A percentile compares a stretch with the other conserved stretches of the same genome.
phyloP scores from a whole-genome alignment of 2,329 filamentous ascomycete genomes.

The Bipolaris oryzae region DNA sequence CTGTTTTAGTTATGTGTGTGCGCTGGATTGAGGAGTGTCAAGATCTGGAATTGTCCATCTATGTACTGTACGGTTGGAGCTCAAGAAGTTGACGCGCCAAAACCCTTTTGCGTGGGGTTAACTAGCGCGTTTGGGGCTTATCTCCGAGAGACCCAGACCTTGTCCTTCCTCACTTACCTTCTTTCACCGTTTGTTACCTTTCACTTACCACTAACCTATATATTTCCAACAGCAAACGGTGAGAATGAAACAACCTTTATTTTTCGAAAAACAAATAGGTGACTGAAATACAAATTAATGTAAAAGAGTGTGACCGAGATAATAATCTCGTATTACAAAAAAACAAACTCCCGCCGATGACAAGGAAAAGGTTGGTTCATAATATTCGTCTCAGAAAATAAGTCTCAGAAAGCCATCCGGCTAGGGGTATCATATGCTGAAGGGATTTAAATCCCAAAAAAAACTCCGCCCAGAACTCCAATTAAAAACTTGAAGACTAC shows the following conservation, averaged over 20 bases:
- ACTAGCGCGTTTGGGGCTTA: slow-evolving; percentile 26
- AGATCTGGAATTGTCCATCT: too few species aligned
- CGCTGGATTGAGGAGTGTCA: neutral
- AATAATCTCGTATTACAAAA: neutral
- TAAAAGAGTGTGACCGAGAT: too few species aligned
- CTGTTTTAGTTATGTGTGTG: too few species aligned
- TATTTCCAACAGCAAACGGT: too few species aligned
- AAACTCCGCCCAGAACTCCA: neutral
- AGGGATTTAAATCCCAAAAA: neutral
- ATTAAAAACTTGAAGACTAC: neutral
- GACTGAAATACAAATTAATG: too few species aligned
- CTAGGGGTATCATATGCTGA: slow-evolving; percentile 5
- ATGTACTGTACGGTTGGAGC: neutral
- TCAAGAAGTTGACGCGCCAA: slow-evolving; percentile 14
- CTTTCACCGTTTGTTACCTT: too few species aligned
- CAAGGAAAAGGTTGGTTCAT: too few species aligned
- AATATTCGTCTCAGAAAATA: neutral
- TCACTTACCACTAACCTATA: too few species aligned
- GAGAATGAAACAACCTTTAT: too few species aligned
- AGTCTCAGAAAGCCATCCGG: neutral
- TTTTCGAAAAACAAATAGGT: too few species aligned
- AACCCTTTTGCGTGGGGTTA: slow-evolving; percentile 29
- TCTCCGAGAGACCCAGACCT: slow-evolving; percentile 2
- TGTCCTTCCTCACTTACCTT: neutral
- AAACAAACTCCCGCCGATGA: neutral